phyloP scores from a whole-genome alignment of 148 eudicot species.

The Arctostaphylos glauca region DNA sequence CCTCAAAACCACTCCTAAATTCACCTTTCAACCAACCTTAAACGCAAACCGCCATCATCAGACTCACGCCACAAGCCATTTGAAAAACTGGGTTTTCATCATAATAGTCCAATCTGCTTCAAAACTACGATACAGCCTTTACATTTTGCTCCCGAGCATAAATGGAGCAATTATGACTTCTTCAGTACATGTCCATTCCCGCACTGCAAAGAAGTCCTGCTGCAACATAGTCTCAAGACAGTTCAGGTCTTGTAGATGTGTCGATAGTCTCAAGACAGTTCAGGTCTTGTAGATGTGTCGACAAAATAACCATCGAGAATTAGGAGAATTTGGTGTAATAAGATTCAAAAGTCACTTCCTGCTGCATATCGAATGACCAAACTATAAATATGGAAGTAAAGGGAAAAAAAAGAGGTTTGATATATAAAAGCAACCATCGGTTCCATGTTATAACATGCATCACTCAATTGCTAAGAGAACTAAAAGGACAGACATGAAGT shows the following conservation, averaged over 20 bases:
- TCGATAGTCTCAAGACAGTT: background rate
- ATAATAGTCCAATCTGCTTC: background rate
- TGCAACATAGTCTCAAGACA: background rate
- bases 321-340: background rate
- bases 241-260: background rate
- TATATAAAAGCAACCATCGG: background rate
- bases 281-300: background rate
- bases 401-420: background rate
- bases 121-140: too few species aligned
- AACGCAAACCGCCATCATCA: background rate
- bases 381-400: background rate
- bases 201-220: background rate
- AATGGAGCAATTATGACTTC: background rate
- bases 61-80: background rate
- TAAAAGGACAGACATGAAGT: background rate
- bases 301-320: too few species aligned
- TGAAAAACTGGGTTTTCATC: background rate
- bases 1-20: background rate
- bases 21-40: background rate
- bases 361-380: background rate
- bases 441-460: background rate
- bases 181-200: background rate
- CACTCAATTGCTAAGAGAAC: background rate
- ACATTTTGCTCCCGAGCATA: background rate
- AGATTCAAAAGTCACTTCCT: background rate